phyloP scores from a whole-genome alignment of 2,329 filamentous ascomycete genomes.

The Plectosphaerella plurivora region DNA sequence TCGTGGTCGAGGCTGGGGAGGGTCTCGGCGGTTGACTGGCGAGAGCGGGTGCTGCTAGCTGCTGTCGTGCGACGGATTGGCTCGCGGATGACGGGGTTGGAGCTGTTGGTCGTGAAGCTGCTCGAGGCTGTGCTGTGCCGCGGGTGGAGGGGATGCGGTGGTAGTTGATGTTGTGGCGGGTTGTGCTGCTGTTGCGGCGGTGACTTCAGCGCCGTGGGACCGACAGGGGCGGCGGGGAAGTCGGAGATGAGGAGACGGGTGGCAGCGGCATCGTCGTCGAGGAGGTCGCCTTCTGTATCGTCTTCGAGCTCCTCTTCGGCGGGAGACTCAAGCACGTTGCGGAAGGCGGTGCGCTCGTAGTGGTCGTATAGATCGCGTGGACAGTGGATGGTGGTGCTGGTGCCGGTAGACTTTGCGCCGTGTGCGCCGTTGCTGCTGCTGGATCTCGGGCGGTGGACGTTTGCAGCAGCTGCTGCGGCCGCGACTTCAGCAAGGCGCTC shows the following conservation, averaged over 20 bases:
- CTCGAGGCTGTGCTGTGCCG: background rate
- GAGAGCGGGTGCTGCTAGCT: background rate
- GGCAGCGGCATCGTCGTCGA: background rate
- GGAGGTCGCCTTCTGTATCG: background rate
- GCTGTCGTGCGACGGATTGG: background rate
- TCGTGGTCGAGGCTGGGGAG: conserved; percentile 16
- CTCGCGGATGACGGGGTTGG: conserved; percentile 13
- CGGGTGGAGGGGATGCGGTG: background rate
- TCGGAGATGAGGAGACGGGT: conserved; percentile 1
- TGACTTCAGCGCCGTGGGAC: conserved; percentile 7
- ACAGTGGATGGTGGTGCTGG: conserved; percentile 21
- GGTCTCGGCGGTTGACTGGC: background rate
- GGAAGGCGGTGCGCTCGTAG: conserved; percentile 53
- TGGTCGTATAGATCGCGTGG: conserved; percentile 51
- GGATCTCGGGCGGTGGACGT: conserved; percentile 7
- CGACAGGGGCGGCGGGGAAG: background rate
- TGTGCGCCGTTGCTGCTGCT: conserved; percentile 8
- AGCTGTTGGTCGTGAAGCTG: conserved; percentile 1
- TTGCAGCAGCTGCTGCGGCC: background rate
- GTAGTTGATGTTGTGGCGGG: background rate
- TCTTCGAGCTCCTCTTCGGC: background rate
- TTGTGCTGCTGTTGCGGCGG: background rate
- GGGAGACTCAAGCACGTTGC: conserved; percentile 26
- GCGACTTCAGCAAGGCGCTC: conserved; percentile 23
- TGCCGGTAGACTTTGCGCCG: background rate